phyloP scores from a whole-genome alignment of 768 basidiomycete species.

The Dacryopinax primogenitus region DNA sequence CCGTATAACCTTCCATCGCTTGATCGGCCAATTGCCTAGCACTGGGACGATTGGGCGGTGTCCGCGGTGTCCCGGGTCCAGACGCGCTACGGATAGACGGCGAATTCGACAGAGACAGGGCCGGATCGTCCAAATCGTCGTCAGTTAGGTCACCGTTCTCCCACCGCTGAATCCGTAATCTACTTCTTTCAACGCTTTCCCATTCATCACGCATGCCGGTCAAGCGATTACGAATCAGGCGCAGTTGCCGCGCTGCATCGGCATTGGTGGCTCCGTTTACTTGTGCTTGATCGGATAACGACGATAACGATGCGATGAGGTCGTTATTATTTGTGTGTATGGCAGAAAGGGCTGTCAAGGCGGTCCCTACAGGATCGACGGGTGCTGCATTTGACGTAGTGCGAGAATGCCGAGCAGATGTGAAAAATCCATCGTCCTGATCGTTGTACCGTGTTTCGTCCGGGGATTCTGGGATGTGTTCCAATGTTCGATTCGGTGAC shows the following conservation, averaged over 20 bases:
- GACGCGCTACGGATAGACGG: not conserved
- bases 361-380: not conserved
- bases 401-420: not conserved
- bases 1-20: not conserved
- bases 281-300: conserved; percentile 77
- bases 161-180: conserved; percentile 65
- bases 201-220: conserved; percentile 69
- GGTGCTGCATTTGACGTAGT: not conserved
- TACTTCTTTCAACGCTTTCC: conserved; percentile 74
- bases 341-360: conserved; percentile 17
- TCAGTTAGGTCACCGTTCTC: conserved; percentile 38
- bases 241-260: conserved; percentile 75
- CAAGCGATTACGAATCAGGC: conserved; percentile 70
- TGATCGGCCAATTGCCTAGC: not conserved
- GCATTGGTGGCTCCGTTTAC: conserved; percentile 75
- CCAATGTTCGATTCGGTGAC: not conserved
- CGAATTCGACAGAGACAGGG: conserved; percentile 11
- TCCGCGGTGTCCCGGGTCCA: not conserved
- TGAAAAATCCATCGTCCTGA: not conserved
- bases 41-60: not conserved
- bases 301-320: conserved; percentile 58
- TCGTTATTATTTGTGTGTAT: conserved; percentile 58
- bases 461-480: not conserved
- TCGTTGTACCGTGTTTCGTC: not conserved
- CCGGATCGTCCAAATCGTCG: conserved; percentile 29